Base-by-base conservation (phyloP, 208 protist species). In the Herpetomonas samuelpessoai region DNA sequence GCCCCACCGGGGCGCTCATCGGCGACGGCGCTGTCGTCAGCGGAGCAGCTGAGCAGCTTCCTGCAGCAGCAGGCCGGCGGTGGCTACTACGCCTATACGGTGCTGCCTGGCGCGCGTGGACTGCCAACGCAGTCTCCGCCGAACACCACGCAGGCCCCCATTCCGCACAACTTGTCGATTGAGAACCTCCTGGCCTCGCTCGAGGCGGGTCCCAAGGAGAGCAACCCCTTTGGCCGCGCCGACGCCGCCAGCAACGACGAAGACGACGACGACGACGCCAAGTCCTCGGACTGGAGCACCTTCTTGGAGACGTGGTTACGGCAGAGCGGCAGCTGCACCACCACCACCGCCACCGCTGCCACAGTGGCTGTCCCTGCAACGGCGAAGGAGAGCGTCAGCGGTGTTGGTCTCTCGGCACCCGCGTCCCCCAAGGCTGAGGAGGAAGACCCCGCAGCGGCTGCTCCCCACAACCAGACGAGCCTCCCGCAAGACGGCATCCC, bases 301-400 rank as follows among this genome's bases (percentile, higher is more conserved):
- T 59, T 61, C 27, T 31, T 78, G 57, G 71, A 78, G 71, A 68
- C 54, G 18, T 78, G 71, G 71, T 38, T 71, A 49, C 62, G 44
- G 3, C 18, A 50, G 35, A 6, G 3, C 28, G 6, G 29, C 51
- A 35, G 29, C 51, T 16, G 27, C 16, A 19, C 10, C 52, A 41
- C 16, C 3, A 38, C 52, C 14, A 6, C 22, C 12, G 26, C 48
- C 19, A 16, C 19, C 4, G 48, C 48, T n/a, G 48, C 6, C 7
- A 7, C 25, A 4, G 9, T 18, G 3, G 9, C 24, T 3, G 48
- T 27, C 9, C 9, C 21, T 29, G 24, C 21, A 4, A 26, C n/a
- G 9, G 25, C n/a, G 24, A 10, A 26, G 4, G 21, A n/a, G 48
- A 7, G 3, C 19, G 48, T 14, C 9, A 18, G 25, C 21, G n/a